Evolutionary conservation across 805 yeast genomes (phyloP), one percentile per base, ranked within the genome.

Genomic region (Yamadazyma phyllophila): DNA sequence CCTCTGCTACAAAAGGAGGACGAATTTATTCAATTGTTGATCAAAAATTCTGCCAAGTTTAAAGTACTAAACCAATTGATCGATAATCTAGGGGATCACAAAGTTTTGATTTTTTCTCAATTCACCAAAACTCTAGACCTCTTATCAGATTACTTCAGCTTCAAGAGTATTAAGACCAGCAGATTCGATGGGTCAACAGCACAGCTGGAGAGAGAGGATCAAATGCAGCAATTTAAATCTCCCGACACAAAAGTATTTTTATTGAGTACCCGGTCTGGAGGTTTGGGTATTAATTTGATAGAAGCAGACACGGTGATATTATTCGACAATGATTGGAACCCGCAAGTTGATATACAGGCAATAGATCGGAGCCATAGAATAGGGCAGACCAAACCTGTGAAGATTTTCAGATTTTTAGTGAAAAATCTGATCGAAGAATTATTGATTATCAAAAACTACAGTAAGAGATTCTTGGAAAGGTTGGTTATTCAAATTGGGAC

Each of bases 311-410:
- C 96, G 1, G 98, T 94, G 1, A 79, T 92, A 3, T 57, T 92
- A 9, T 90, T 88, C 59, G 99, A 92, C 58, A 85, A 89, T 46
- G 99, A 92, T 60, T 92, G 97, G 96, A 92, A 92, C 58, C 99
- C 98, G 0, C 97, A 92, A 59, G 95, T 89, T 50, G 98, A 92
- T 65, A 69, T 90, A 41, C 99, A 92, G 62, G 98, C 98, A 0
- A 92, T 92, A 81, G 98, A 91, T 57, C 74, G 99, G 44, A 95
- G 87, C 10, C 98, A 92, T 61, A 73, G 99, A 58, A 88, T 94
- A 44, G 98, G 98, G 0, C 99, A 92, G 62, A 74, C 70, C 1
- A 81, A 78, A 44, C 97, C 97, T 1, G 96, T 91, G 4, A 73
- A 88, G 16, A 78, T 92, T 1, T 88, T 84, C 60, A 75, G 98